Percentiles rank a stretch among this genome's conserved stretches.
phyloP scores from a whole-genome alignment of 2,329 filamentous ascomycete species.

The Scopulariopsis brevicaulis region DNA sequence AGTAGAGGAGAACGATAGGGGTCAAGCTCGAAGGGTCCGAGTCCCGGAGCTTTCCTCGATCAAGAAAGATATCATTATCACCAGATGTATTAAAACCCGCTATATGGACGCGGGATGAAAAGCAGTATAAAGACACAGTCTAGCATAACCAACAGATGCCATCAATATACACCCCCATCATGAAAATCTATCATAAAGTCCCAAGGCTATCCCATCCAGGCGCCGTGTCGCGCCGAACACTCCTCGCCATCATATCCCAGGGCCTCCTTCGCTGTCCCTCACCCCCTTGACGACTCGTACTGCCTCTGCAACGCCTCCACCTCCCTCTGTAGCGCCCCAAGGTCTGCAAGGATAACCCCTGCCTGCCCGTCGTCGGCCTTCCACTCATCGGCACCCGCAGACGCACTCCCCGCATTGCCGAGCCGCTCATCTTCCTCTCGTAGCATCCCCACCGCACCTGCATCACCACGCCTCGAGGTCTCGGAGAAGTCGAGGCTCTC shows the following conservation, averaged over 20 bases:
- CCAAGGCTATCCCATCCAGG: neutral
- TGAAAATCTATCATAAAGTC: neutral
- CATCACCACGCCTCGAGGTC: conserved; percentile 17
- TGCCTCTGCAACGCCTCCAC: conserved; percentile 48
- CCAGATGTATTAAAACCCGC: too few species aligned
- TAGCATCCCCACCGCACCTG: neutral
- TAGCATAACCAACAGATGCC: neutral
- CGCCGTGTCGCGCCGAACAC: neutral
- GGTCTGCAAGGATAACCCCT: conserved; percentile 58
- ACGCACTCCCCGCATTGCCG: conserved; percentile 7
- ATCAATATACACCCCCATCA: neutral
- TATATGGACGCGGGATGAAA: too few species aligned
- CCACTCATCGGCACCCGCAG: conserved; percentile 5
- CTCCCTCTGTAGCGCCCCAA: conserved; percentile 61
- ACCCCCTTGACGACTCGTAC: neutral
- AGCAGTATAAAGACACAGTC: neutral
- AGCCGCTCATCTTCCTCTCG: conserved; percentile 4
- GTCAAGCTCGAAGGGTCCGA: too few species aligned
- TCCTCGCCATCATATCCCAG: neutral
- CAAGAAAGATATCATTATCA: too few species aligned
- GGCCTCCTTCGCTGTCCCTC: neutral
- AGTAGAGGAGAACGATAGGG: too few species aligned
- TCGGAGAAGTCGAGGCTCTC: conserved; percentile 22
- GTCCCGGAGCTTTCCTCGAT: too few species aligned
- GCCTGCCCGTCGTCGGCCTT: conserved; percentile 18